These are phyloP conservation scores for Conticribra weissflogii DNA, from an alignment of 108 stramenopile genomes.

Conservation along the genomic window DNA sequence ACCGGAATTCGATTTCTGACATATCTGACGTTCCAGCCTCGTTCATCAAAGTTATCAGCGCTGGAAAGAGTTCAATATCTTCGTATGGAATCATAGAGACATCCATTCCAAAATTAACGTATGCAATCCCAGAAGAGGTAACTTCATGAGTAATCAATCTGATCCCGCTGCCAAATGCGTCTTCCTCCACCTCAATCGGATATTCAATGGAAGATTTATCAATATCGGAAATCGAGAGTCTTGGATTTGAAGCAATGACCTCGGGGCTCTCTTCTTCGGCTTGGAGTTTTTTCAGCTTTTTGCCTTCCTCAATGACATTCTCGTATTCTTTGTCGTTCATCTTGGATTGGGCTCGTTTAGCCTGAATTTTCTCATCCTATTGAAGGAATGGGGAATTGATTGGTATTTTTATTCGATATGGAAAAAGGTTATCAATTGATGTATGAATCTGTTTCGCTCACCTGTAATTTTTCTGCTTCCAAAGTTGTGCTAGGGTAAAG, in stretches of 20 bases:
- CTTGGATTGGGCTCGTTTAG: slow-evolving; percentile 40
- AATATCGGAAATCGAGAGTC: slow-evolving; percentile 55
- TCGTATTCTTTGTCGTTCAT: slow-evolving; percentile 53
- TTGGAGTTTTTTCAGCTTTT: slow-evolving; percentile 71
- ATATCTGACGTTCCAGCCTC: slow-evolving; percentile 71
- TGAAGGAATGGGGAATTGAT: background rate
- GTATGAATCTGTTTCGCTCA: too few species aligned
- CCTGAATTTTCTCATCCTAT: slow-evolving; percentile 45
- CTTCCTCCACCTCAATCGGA: slow-evolving; percentile 57
- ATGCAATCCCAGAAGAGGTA: slow-evolving; percentile 81
- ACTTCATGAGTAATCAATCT: slow-evolving; percentile 69
- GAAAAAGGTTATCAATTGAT: too few species aligned
- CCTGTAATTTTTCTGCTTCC: slow-evolving; percentile 50
- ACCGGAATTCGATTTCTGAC: slow-evolving; percentile 46
- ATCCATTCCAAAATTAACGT: slow-evolving; percentile 87
- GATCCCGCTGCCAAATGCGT: slow-evolving; percentile 62
- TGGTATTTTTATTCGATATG: too few species aligned
- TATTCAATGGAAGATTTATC: slow-evolving; percentile 58
- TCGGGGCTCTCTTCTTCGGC: slow-evolving; percentile 73
- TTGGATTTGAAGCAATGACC: slow-evolving; percentile 77
- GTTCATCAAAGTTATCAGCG: slow-evolving; percentile 68
- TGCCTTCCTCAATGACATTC: slow-evolving; percentile 62
- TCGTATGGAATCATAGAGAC: slow-evolving; percentile 75
- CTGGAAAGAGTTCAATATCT: slow-evolving; percentile 74
- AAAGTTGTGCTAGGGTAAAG: slow-evolving; percentile 69